A percentile compares a stretch with the other conserved stretches of the same genome.
These are phyloP conservation scores for Colletotrichum chlorophyti DNA, from an alignment of 2,329 filamentous ascomycete species.

Conservation along the genomic window DNA sequence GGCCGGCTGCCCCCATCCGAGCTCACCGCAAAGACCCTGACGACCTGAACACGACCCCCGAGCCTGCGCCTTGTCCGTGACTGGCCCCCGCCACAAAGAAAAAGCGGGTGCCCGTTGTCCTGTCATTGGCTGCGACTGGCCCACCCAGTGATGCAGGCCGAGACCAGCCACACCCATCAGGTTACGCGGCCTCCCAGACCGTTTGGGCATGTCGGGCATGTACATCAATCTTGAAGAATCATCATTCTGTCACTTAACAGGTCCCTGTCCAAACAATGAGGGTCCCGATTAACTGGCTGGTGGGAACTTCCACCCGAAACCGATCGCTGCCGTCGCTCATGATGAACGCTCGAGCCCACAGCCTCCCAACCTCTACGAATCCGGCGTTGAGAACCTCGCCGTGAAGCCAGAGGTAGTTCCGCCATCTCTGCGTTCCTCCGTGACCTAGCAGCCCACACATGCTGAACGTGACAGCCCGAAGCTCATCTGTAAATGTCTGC, in stretches of 20 bases:
- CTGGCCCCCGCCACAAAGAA: constrained; percentile 4
- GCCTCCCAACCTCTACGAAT: too few species aligned
- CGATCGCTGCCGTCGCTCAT: not conserved
- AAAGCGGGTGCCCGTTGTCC: not conserved
- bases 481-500: too few species aligned
- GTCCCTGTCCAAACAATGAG: not conserved
- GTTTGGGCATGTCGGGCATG: not conserved
- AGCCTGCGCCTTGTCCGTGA: constrained; percentile 3
- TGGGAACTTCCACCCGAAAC: not conserved
- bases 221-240: not conserved
- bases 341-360: not conserved
- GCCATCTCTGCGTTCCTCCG: too few species aligned
- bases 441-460: too few species aligned
- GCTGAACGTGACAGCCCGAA: too few species aligned
- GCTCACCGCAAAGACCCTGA: constrained; percentile 20
- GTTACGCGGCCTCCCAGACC: constrained; percentile 21
- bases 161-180: constrained; percentile 12
- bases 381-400: too few species aligned
- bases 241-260: not conserved
- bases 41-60: not conserved
- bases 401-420: not conserved
- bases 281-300: not conserved
- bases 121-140: not conserved
- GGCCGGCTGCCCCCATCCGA: too few species aligned
- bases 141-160: not conserved